These are phyloP conservation scores for Caryopteris hybrid DNA, from an alignment of 305 asterid species.

Conservation along the genomic window DNA sequence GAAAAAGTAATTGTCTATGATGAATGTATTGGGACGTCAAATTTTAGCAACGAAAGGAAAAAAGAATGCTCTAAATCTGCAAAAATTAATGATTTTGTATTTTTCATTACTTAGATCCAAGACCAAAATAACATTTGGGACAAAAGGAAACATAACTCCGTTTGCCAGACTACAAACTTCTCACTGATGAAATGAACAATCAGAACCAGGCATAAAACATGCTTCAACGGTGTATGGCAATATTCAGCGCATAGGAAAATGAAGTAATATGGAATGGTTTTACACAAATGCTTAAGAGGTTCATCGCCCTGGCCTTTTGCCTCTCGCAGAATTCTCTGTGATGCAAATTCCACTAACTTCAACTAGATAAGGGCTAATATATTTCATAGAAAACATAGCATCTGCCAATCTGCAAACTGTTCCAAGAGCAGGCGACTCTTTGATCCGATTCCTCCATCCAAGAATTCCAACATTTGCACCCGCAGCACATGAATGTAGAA, in stretches of 20 bases:
- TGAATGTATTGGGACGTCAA: no score
- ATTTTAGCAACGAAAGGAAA: no score
- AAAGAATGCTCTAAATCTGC: no score
- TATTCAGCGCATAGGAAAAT: no score
- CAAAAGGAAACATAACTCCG: background rate
- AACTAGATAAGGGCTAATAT: background rate
- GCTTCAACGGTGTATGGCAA: background rate
- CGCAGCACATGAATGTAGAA: no score
- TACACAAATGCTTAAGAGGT: no score
- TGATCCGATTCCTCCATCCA: no score
- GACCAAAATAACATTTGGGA: background rate
- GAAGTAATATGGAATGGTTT: no score
- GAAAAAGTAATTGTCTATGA: no score
- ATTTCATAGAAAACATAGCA: background rate
- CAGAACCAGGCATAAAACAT: background rate
- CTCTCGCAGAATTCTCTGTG: background rate
- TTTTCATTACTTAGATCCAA: background rate
- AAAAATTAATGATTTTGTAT: background rate
- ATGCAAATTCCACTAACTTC: background rate
- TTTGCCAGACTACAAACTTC: background rate
- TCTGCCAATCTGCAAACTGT: background rate
- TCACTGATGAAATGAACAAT: background rate
- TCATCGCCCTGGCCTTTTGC: no score
- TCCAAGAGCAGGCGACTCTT: no score
- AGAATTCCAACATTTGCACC: no score